These are phyloP conservation scores for Lepidium sativum DNA, from an alignment of 345 rosid genomes.

Conservation along the genomic window DNA sequence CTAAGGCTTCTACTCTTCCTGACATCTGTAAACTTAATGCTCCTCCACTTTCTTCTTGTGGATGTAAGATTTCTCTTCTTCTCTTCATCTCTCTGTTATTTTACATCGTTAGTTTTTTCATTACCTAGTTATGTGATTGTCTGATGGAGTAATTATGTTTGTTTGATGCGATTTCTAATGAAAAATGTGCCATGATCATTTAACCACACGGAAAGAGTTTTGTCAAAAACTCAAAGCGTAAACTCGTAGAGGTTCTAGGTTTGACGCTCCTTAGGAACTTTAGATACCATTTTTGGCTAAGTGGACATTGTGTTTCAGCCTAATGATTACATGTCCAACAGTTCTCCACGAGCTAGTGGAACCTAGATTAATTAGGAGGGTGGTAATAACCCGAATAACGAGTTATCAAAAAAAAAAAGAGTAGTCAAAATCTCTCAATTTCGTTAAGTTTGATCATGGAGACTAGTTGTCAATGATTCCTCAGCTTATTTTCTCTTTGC, in stretches of 20 bases:
- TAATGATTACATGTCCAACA: too few relatives aligned
- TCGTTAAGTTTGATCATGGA: background rate
- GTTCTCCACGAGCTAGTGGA: too few relatives aligned
- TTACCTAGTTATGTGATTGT: background rate
- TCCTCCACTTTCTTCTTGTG: slow-evolving; percentile 10
- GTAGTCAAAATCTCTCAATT: background rate
- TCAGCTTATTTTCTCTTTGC: background rate
- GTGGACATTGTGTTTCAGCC: too few relatives aligned
- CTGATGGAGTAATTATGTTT: background rate
- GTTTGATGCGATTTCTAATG: background rate
- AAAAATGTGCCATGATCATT: background rate
- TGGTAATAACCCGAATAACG: too few relatives aligned
- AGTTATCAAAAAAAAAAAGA: too few relatives aligned
- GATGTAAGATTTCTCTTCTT: slow-evolving; percentile 7
- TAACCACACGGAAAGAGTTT: background rate
- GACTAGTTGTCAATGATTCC: too few relatives aligned
- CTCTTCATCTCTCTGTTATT: too few relatives aligned
- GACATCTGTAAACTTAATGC: slow-evolving; percentile 10
- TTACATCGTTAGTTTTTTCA: background rate
- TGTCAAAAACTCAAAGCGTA: too few relatives aligned
- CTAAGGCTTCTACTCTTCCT: slow-evolving; percentile 22
- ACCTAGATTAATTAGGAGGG: too few relatives aligned
- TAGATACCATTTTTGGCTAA: too few relatives aligned
- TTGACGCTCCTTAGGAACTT: too few relatives aligned
- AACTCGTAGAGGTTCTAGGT: too few relatives aligned